These are phyloP conservation scores for Suhomyces chickasaworum DNA, from an alignment of 1,139 yeast species.

Conservation along the genomic window DNA sequence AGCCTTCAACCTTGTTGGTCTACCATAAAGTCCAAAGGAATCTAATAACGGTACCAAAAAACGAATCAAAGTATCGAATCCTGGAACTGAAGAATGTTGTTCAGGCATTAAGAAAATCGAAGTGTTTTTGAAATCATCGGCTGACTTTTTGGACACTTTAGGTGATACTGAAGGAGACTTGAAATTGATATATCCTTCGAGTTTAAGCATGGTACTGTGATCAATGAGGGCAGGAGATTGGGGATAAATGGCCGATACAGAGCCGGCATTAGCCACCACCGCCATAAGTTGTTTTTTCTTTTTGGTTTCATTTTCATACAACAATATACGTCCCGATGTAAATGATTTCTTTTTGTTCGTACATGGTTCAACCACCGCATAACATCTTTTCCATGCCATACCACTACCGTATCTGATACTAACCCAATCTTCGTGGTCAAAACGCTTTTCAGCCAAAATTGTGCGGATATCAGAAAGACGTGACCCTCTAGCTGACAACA, in stretches of 20 bases:
- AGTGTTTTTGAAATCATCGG: slow-evolving; percentile 66
- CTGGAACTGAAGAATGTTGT: slow-evolving; percentile 88
- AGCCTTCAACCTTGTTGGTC: slow-evolving; percentile 87
- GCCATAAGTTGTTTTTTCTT: slow-evolving; percentile 81
- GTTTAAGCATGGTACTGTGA: slow-evolving; percentile 81
- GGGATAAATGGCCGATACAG: slow-evolving; percentile 93
- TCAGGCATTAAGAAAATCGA: slow-evolving; percentile 96
- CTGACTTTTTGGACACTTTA: slow-evolving; percentile 43
- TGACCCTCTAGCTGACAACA: slow-evolving; percentile 85
- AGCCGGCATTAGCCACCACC: slow-evolving; percentile 64
- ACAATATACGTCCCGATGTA: slow-evolving; percentile 57
- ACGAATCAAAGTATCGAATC: slow-evolving; percentile 89
- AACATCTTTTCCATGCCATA: slow-evolving; percentile 96
- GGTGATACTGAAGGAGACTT: slow-evolving; percentile 42
- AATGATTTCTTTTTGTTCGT: slow-evolving; percentile 45
- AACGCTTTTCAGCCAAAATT: slow-evolving; percentile 79
- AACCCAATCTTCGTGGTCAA: slow-evolving; percentile 91
- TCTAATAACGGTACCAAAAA: slow-evolving; percentile 85
- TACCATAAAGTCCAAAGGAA: slow-evolving; percentile 84
- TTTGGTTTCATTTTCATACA: slow-evolving; percentile 63
- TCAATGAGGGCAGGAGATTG: slow-evolving; percentile 79
- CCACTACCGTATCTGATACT: slow-evolving; percentile 94
- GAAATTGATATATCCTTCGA: slow-evolving; percentile 80
- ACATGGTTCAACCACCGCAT: slow-evolving; percentile 84
- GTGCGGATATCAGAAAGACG: slow-evolving; percentile 83